Conservation (phyloP, 768 basidiomycete genomes). For the Tephrocybe sp. region DNA sequence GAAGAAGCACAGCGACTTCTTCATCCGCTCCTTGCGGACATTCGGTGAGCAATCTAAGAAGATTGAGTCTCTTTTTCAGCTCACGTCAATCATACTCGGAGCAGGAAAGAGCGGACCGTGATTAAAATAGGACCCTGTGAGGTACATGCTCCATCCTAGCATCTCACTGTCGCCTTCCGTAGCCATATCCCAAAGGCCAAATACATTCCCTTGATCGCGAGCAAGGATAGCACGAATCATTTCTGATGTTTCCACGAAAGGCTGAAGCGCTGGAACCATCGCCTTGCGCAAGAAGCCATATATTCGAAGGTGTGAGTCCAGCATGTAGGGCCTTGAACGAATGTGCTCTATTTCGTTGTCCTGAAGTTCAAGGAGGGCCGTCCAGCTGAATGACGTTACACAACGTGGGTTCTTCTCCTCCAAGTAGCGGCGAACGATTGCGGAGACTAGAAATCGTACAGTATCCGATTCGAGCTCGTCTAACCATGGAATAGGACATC, state of each 20-base stretch:
- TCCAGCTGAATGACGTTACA: constrained; percentile 34
- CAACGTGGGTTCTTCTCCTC: constrained; percentile 26
- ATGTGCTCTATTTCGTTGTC: constrained; percentile 53
- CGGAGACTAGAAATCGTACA: constrained; percentile 55
- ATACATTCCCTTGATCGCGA: constrained; percentile 66
- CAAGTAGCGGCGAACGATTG: constrained; percentile 43
- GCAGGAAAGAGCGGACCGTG: constrained; percentile 44
- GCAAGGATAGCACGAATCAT: constrained; percentile 53
- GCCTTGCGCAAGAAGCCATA: constrained; percentile 51
- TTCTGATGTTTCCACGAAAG: constrained; percentile 39
- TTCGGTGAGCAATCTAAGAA: constrained; percentile 53
- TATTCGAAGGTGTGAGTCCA: constrained; percentile 51
- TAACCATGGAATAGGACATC: constrained; percentile 28
- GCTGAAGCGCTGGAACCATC: constrained; percentile 25
- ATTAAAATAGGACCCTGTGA: constrained; percentile 66
- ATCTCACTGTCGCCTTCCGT: constrained; percentile 51
- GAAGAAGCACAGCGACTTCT: constrained; percentile 48
- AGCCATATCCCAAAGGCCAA: constrained; percentile 65
- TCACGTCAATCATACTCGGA: background rate
- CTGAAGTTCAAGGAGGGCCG: constrained; percentile 54
- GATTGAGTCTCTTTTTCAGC: background rate
- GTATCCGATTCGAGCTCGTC: constrained; percentile 59
- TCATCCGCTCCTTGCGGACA: constrained; percentile 43
- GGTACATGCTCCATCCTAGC: constrained; percentile 67
- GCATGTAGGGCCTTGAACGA: constrained; percentile 46